These are phyloP conservation scores for Cladosporium sp. DNA, from an alignment of 2,329 filamentous ascomycete genomes.

Conservation along the genomic window DNA sequence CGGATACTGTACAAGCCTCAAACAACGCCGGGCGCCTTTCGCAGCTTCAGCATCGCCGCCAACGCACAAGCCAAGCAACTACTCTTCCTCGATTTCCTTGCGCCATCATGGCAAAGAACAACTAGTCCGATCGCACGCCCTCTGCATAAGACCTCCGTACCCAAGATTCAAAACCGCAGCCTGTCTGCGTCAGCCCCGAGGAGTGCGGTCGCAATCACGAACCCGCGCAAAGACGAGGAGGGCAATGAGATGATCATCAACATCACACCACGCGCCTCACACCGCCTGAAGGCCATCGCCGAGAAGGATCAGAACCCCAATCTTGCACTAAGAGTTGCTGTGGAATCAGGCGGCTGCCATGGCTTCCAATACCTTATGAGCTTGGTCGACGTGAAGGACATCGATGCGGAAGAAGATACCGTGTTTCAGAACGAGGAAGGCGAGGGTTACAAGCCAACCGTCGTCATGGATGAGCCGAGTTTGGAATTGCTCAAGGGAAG, in stretches of 20 bases:
- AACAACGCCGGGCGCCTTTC: background rate
- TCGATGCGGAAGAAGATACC: slow-evolving; percentile 74
- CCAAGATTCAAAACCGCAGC: background rate
- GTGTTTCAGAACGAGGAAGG: slow-evolving; percentile 66
- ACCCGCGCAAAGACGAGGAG: slow-evolving; percentile 74
- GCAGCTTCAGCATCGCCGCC: slow-evolving; percentile 4
- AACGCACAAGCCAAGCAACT: slow-evolving; percentile 12
- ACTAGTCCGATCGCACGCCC: background rate
- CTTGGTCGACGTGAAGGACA: slow-evolving; percentile 57
- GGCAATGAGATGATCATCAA: slow-evolving; percentile 79
- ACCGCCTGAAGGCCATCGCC: slow-evolving; percentile 64
- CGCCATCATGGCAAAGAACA: slow-evolving; percentile 25
- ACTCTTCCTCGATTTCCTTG: slow-evolving; percentile 33
- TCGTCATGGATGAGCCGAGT: slow-evolving; percentile 83
- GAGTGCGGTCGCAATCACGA: slow-evolving; percentile 45
- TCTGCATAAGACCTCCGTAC: background rate
- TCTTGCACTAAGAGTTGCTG: slow-evolving; percentile 82
- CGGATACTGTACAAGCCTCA: background rate
- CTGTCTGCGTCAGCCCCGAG: slow-evolving; percentile 18
- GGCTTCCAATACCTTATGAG: slow-evolving; percentile 98
- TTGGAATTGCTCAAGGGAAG: slow-evolving; percentile 86
- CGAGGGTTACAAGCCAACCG: slow-evolving; percentile 59
- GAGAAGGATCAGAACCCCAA: slow-evolving; percentile 59
- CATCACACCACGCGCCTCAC: slow-evolving; percentile 75
- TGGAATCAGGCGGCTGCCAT: slow-evolving; percentile 92